Conservation (phyloP, 1,284 basidiomycete genomes). For the Grifola frondosa region DNA sequence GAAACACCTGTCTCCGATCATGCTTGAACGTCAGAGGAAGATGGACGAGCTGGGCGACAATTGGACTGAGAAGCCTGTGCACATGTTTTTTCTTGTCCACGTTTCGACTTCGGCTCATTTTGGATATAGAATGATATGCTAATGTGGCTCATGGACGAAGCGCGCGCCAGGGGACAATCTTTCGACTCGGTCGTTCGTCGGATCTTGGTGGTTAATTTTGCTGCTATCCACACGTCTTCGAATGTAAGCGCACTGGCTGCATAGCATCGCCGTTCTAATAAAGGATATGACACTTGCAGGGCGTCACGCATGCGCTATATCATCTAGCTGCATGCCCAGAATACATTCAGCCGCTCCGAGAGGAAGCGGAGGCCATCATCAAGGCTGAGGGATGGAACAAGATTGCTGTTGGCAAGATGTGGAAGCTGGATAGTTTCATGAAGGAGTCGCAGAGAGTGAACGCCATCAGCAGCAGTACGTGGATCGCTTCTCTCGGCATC, state of each 20-base stretch:
- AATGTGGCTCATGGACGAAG: constrained; percentile 29
- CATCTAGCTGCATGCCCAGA: constrained; percentile 42
- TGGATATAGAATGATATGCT: constrained; percentile 24
- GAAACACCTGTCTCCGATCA: constrained; percentile 14
- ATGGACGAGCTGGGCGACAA: constrained; percentile 18
- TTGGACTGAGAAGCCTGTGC: constrained; percentile 26
- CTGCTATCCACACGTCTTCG: constrained; percentile 33
- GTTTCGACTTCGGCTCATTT: background rate
- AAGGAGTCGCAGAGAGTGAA: constrained; percentile 44
- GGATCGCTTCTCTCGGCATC: background rate
- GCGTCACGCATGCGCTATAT: constrained; percentile 38
- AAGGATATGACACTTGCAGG: constrained; percentile 22
- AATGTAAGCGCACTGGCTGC: constrained; percentile 18
- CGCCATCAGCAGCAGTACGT: constrained; percentile 25
- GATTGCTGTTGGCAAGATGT: constrained; percentile 41
- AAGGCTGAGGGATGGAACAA: constrained; percentile 47
- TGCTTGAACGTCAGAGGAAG: constrained; percentile 17
- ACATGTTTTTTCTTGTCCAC: background rate
- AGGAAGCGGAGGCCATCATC: constrained; percentile 42
- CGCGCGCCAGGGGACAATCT: constrained; percentile 10
- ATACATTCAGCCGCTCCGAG: constrained; percentile 40
- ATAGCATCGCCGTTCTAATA: background rate
- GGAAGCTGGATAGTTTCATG: constrained; percentile 54
- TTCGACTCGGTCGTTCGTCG: constrained; percentile 21
- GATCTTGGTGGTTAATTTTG: constrained; percentile 30